Conservation (phyloP, 164 flowering plant species). For the Dillenia turbinata region DNA sequence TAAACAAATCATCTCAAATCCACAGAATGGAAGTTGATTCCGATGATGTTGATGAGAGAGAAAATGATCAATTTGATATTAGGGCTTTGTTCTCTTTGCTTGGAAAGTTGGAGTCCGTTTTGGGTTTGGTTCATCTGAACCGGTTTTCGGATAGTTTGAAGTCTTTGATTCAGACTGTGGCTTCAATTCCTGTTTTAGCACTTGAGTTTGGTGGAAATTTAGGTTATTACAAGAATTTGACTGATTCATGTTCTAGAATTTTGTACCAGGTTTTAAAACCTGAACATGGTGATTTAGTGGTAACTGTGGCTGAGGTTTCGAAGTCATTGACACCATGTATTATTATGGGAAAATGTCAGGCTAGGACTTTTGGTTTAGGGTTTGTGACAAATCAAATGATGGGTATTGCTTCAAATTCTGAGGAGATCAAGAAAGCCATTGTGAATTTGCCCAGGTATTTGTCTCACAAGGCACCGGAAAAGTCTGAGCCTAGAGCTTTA, state of each 20-base stretch:
- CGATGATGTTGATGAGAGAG: slow-evolving; percentile 16
- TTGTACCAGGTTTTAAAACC: slow-evolving; percentile 47
- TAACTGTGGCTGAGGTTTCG: slow-evolving; percentile 60
- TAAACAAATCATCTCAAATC: too few relatives aligned
- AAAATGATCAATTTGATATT: slow-evolving; percentile 27
- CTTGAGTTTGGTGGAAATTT: slow-evolving; percentile 34
- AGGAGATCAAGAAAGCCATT: slow-evolving; percentile 53
- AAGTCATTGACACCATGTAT: slow-evolving; percentile 57
- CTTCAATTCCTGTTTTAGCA: slow-evolving; percentile 58
- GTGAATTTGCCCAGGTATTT: slow-evolving; percentile 68
- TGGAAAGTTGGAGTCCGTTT: slow-evolving; percentile 44
- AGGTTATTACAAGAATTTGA: slow-evolving; percentile 26
- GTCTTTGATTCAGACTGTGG: slow-evolving; percentile 61
- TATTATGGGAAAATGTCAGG: slow-evolving; percentile 52
- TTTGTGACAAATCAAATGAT: slow-evolving; percentile 51
- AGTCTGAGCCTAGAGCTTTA: slow-evolving; percentile 67
- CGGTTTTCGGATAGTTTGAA: slow-evolving; percentile 84
- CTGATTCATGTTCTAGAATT: slow-evolving; percentile 45
- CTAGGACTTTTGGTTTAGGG: slow-evolving; percentile 48
- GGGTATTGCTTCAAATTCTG: slow-evolving; percentile 28
- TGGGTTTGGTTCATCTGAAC: slow-evolving; percentile 57
- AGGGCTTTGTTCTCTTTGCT: slow-evolving; percentile 40
- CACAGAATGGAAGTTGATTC: slow-evolving; percentile 2
- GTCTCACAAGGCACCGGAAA: slow-evolving; percentile 78
- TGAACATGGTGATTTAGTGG: slow-evolving; percentile 65